These are phyloP conservation scores for Aphanomyces cochlioides DNA, from an alignment of 352 stramenopile species.

Conservation along the genomic window DNA sequence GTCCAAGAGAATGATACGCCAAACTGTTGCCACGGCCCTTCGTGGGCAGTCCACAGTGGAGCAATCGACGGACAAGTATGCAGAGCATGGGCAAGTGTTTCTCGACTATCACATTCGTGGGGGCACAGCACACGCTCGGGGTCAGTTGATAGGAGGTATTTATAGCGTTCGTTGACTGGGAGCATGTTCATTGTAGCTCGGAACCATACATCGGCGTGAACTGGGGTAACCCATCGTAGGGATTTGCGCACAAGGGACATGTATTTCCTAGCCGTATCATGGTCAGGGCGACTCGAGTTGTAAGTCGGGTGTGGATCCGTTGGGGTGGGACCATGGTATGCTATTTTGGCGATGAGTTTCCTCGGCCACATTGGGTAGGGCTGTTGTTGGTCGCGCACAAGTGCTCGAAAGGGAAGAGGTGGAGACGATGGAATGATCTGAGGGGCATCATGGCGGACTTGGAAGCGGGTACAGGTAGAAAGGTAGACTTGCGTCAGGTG, in stretches of 20 bases:
- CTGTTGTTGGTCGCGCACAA: too few species aligned
- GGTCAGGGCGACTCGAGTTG: background rate
- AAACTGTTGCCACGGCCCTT: background rate
- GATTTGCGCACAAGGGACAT: background rate
- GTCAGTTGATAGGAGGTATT: background rate
- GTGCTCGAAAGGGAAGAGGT: too few species aligned
- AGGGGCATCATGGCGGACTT: background rate
- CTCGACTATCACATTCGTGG: background rate
- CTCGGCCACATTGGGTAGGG: background rate
- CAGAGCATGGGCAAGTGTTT: background rate
- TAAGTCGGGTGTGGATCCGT: background rate
- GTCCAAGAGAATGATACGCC: background rate
- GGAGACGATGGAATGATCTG: background rate
- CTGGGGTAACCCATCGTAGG: background rate
- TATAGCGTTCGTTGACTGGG: background rate
- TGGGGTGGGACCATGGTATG: background rate
- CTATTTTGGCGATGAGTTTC: background rate
- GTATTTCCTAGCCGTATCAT: background rate
- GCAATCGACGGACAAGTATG: background rate
- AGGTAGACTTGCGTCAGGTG: background rate
- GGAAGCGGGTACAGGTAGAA: background rate
- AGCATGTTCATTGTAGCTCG: background rate
- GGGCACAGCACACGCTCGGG: background rate
- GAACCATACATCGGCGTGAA: slow-evolving; percentile 2
- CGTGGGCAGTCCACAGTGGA: background rate